Percentiles rank a stretch among this genome's conserved stretches.
phyloP scores from a whole-genome alignment of 129 eudicot species.

The Tanacetum coccineum region DNA sequence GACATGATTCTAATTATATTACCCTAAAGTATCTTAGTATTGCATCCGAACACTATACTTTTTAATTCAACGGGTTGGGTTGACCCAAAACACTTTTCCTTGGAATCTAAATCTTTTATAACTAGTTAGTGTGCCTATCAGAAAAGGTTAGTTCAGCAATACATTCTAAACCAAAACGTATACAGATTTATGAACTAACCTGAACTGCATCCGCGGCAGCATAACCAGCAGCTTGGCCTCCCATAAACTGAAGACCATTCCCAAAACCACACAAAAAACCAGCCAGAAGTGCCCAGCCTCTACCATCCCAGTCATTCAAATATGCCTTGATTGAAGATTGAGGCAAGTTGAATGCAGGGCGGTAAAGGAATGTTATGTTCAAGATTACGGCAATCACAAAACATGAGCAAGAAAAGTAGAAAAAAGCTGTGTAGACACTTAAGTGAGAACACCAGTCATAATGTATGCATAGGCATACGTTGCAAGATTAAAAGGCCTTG shows the following conservation, averaged over 20 bases:
- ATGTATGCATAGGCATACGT: conserved; percentile 76
- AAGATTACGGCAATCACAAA: conserved; percentile 64
- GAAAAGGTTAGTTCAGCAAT: no score
- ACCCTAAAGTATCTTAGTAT: no score
- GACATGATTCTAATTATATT: not conserved
- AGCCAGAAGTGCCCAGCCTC: conserved; percentile 85
- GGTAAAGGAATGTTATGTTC: conserved; percentile 60
- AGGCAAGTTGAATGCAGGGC: conserved; percentile 57
- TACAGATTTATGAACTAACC: conserved; percentile 33
- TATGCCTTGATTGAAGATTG: conserved; percentile 57
- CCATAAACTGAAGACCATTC: conserved; percentile 90
- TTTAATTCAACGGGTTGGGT: no score
- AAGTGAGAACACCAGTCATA: conserved; percentile 67
- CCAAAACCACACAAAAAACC: conserved; percentile 89
- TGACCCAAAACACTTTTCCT: not conserved
- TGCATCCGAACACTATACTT: no score
- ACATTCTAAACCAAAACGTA: not conserved
- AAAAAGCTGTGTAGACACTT: conserved; percentile 79
- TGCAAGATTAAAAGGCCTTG: conserved; percentile 87
- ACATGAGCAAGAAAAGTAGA: conserved; percentile 83
- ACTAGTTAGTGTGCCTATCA: no score
- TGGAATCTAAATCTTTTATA: no score
- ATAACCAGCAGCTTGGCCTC: conserved; percentile 97
- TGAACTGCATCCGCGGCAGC: conserved; percentile 97
- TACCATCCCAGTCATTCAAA: conserved; percentile 69